Base-by-base conservation (phyloP, 176 grass and related monocot species). In the Cenchrus purpureus region DNA sequence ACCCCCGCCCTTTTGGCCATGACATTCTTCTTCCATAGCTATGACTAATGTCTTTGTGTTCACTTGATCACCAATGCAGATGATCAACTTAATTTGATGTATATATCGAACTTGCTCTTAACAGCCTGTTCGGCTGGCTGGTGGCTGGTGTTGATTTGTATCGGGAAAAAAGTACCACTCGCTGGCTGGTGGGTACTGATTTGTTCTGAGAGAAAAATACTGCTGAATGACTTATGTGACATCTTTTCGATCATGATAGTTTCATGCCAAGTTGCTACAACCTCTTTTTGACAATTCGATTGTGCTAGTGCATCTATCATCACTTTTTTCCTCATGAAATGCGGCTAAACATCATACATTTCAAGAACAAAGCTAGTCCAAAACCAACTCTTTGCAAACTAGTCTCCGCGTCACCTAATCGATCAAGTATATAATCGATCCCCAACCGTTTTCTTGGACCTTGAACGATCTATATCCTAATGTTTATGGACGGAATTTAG, bases 251-350 rank as follows among this genome's bases (percentile, higher is more conserved):
- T 25, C 42, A 71, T 22, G 15, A 68, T 77, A 71, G 16, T 59
- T 58, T 28, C 62, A 52, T 67, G 2, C 45, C 59, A 76, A 74
- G 71, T 76, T 81, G 83, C n/a, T 3, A 5, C 43, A 15, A 60
- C 61, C 76, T 69, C 82, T 75, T 85, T 67, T 85, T 89, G 75
- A 89, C 68, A 56, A 88, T 71, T 66, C 49, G 4, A 5, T 17
- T 40, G 37, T 40, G 37, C 4, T 40, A 40, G 37, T 40, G 57
- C 32, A 79, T 55, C 28, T 81, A 56, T 40, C 45, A 16, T 4
- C 55, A 31, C 4, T 9, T 8, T 60, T 60, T 88, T 74, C 31
- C 22, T 12, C 29, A 46, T 66, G 59, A 80, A 78, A 42, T 20
- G 52, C 10, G 34, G 69, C n/a, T 12, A 34, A 29, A 1, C 0